Percentiles rank a stretch among this genome's conserved stretches.
phyloP scores from a whole-genome alignment of 805 yeast species.

The Candida silvatica region DNA sequence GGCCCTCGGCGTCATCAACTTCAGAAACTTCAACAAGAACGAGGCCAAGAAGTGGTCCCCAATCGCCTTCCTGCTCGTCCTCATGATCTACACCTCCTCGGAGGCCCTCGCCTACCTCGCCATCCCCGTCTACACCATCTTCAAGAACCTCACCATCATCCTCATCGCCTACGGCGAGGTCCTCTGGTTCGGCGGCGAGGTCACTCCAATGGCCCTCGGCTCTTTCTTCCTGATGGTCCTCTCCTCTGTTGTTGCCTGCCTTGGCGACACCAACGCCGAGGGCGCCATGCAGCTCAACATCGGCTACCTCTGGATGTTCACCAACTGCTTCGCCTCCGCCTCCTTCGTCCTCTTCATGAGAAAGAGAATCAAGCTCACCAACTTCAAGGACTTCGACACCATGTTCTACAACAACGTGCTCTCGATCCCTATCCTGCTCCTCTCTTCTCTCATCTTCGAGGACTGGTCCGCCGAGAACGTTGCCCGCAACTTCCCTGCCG shows the following conservation, averaged over 20 bases:
- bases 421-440: constrained; percentile 80
- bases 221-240: constrained; percentile 89
- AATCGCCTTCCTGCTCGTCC: constrained; percentile 78
- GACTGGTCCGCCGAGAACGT: constrained; percentile 88
- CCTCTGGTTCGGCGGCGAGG: constrained; percentile 90
- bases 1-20: constrained; percentile 66
- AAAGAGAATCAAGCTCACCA: constrained; percentile 94
- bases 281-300: constrained; percentile 38
- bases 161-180: constrained; percentile 98
- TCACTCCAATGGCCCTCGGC: constrained; percentile 81
- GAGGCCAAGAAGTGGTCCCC: constrained; percentile 98
- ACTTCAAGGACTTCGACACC: constrained; percentile 94
- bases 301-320: constrained; percentile 96
- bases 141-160: constrained; percentile 95
- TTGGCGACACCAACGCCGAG: constrained; percentile 49
- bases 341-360: constrained; percentile 91
- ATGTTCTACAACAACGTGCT: constrained; percentile 96
- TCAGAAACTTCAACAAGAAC: constrained; percentile 73
- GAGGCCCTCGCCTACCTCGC: constrained; percentile 88
- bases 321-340: constrained; percentile 92
- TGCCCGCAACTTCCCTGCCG: constrained; percentile 69
- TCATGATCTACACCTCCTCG: constrained; percentile 93
- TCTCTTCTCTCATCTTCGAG: constrained; percentile 72
- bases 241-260: constrained; percentile 92
- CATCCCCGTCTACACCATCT: constrained; percentile 95